phyloP scores from a whole-genome alignment of 495 filamentous ascomycete species.

The Endocarpon pusillum region DNA sequence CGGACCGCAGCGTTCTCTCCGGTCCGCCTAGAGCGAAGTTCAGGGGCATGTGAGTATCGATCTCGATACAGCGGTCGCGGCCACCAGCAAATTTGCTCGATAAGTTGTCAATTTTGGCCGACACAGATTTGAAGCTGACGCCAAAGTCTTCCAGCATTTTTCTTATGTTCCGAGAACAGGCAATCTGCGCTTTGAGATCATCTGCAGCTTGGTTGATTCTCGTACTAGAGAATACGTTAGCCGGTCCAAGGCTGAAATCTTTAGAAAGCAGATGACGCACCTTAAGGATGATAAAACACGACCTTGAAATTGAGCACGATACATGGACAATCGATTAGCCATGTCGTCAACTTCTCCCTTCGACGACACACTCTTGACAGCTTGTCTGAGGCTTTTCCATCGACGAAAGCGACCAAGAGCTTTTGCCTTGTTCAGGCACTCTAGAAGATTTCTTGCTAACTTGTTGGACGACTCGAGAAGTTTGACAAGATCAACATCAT shows the following conservation, averaged over 20 bases:
- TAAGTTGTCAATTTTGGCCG: neutral
- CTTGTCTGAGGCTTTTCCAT: neutral
- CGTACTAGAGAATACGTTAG: neutral
- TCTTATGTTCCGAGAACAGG: neutral
- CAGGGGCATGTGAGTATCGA: neutral
- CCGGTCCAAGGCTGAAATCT: neutral
- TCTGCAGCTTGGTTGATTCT: neutral
- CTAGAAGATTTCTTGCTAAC: neutral
- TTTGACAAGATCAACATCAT: neutral
- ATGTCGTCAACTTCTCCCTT: neutral
- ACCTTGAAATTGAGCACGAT: neutral
- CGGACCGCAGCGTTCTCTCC: neutral
- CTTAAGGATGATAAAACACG: neutral
- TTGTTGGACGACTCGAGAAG: neutral
- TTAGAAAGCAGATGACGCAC: neutral
- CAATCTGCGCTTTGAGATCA: neutral
- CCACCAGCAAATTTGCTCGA: neutral
- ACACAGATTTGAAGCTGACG: neutral
- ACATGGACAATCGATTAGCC: neutral
- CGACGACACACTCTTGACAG: neutral
- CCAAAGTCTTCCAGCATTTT: neutral
- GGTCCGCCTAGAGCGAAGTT: neutral
- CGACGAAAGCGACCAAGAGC: neutral
- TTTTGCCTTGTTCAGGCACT: neutral
- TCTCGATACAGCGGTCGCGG: neutral